Conservation (phyloP, 2,329 filamentous ascomycete species). For the Fusarium scirpi region DNA sequence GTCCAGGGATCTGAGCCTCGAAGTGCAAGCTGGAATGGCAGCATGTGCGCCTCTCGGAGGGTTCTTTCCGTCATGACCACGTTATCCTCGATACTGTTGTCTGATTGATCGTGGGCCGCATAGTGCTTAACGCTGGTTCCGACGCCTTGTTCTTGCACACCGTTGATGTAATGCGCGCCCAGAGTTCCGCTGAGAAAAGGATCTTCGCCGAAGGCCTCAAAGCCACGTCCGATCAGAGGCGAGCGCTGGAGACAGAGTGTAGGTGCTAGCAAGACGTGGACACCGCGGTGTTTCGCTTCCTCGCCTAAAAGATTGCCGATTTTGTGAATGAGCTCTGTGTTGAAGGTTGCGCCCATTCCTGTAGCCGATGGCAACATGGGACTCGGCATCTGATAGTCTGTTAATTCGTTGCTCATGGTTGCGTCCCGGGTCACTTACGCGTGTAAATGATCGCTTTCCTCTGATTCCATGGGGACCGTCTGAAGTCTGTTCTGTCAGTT, state of each 20-base stretch:
- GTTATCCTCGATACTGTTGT: constrained; percentile 43
- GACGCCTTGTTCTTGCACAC: constrained; percentile 55
- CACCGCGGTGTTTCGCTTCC: constrained; percentile 67
- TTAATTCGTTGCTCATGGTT: background rate
- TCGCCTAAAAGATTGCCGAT: constrained; percentile 69
- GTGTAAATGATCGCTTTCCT: constrained; percentile 37
- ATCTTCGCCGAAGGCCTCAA: constrained; percentile 57
- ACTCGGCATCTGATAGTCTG: constrained; percentile 54
- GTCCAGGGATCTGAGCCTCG: constrained; percentile 54
- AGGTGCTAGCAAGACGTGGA: constrained; percentile 67
- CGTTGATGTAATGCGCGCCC: constrained; percentile 50
- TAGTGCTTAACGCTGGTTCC: constrained; percentile 58
- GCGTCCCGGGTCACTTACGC: constrained; percentile 6
- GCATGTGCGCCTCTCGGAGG: constrained; percentile 43
- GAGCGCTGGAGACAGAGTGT: constrained; percentile 57
- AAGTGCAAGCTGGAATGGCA: constrained; percentile 56
- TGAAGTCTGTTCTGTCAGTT: constrained; percentile 31
- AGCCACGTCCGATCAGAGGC: constrained; percentile 57
- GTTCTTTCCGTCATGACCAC: constrained; percentile 38
- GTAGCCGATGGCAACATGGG: constrained; percentile 47
- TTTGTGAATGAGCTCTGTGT: constrained; percentile 66
- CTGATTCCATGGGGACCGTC: constrained; percentile 44
- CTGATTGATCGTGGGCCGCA: constrained; percentile 55
- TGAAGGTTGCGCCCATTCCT: constrained; percentile 71
- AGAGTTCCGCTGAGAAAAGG: constrained; percentile 55